Base-by-base conservation (phyloP, 768 basidiomycete species). In the Leucocoprinus birnbaumii region DNA sequence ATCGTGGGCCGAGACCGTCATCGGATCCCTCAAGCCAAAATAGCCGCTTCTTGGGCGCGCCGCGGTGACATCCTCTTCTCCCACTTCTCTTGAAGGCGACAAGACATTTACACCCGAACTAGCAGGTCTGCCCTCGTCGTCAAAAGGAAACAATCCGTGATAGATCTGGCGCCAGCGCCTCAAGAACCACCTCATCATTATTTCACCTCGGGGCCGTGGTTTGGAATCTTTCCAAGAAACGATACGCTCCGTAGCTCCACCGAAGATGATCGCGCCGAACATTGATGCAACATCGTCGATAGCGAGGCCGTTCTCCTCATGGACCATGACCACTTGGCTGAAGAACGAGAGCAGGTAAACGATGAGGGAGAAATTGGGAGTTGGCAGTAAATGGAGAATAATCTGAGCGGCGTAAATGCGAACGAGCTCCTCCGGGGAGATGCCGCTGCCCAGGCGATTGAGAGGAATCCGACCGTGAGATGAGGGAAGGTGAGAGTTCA, bases 291-390 rank as follows among this genome's bases (percentile, higher is more conserved):
- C 50, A 42, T 70, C 71, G 14, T 68, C 64, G 16, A 72, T 61
- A 1, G 62, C 63, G 0, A 71, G 58, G 0, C 70, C 72, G 50
- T 71, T 70, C 48, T 72, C 73, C 27, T 70, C 70, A 11, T 60
- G 55, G 11, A 66, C 66, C 51, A 72, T 59, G 8, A 68, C 67
- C 1, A 75, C 70, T 57, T 75, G 75, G 35, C 70, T 71, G 61
- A 78, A 73, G 58, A 79, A 78, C 0, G 74, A 71, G 51, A 78
- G 63, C 37, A 78, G 65, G 58, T 78, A 78, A n/a, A 78, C 66
- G 16, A 79, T 57, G 3, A 77, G 60, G 1, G 71, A 73, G 55
- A 76, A 71, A 38, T 76, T 70, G 4, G 77, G 68, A 2, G 71
- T 66, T 7, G 78, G 77, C 4, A 79, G 67, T 5, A 79, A 67